Conservation (phyloP, 2,329 filamentous ascomycete genomes). For the Lachnellula subtilissima region DNA sequence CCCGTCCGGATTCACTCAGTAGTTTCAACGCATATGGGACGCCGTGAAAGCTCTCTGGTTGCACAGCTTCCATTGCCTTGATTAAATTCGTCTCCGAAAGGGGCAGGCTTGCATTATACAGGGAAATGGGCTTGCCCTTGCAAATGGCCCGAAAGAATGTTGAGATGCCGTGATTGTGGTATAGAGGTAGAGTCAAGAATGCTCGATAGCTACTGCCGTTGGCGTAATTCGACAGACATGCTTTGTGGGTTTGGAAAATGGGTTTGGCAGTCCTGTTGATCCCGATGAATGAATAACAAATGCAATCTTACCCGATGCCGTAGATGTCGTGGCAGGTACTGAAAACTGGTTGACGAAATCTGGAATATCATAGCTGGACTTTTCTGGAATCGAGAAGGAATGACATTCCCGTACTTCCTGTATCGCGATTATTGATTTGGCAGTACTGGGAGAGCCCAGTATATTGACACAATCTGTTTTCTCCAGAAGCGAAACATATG, state of each 20-base stretch:
- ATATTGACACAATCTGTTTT: constrained; percentile 32
- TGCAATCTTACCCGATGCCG: constrained; percentile 12
- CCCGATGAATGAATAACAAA: constrained; percentile 36
- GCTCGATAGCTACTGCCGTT: neutral
- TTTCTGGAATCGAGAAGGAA: constrained; percentile 20
- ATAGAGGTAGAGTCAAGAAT: constrained; percentile 46
- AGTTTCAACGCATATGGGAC: constrained; percentile 63
- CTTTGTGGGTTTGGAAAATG: constrained; percentile 52
- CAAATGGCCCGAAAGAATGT: constrained; percentile 49
- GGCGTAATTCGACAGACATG: constrained; percentile 40
- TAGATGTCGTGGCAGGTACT: neutral
- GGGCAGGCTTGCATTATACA: constrained; percentile 51
- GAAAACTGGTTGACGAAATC: neutral
- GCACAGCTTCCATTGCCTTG: constrained; percentile 36
- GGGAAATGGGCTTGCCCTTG: constrained; percentile 43
- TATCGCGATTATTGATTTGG: constrained; percentile 7
- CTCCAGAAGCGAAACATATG: constrained; percentile 44
- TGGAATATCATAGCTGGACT: constrained; percentile 12
- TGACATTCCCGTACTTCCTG: constrained; percentile 10
- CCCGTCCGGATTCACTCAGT: constrained; percentile 52
- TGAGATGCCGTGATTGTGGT: constrained; percentile 54
- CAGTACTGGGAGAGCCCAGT: constrained; percentile 9
- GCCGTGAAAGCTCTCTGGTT: constrained; percentile 51
- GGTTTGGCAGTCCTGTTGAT: constrained; percentile 57
- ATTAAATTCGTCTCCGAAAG: constrained; percentile 47